A percentile compares a stretch with the other conserved stretches of the same genome.
These are phyloP conservation scores for Aspergillus pseudoviridinutans DNA, from an alignment of 2,329 filamentous ascomycete species.

Conservation along the genomic window DNA sequence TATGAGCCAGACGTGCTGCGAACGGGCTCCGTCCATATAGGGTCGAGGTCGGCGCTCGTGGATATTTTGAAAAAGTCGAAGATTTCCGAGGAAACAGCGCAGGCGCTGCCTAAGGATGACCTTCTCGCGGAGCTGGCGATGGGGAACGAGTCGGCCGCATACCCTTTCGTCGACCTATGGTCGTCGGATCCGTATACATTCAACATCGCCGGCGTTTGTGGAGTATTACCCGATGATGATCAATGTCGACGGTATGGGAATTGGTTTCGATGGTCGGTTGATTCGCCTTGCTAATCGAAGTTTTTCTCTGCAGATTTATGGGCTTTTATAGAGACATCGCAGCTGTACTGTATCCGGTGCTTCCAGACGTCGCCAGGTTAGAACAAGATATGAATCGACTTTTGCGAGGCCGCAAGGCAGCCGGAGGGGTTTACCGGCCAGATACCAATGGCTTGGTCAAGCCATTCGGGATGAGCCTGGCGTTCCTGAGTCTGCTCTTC, in stretches of 20 bases:
- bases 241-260: slow-evolving; percentile 40
- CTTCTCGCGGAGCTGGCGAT: slow-evolving; percentile 57
- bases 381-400: slow-evolving; percentile 50
- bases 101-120: slow-evolving; percentile 55
- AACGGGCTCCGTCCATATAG: slow-evolving; percentile 55
- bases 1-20: slow-evolving; percentile 32
- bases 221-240: slow-evolving; percentile 52
- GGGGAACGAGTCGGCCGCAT: slow-evolving; percentile 58
- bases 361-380: slow-evolving; percentile 49
- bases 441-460: slow-evolving; percentile 47
- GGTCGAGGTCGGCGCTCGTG: slow-evolving; percentile 55
- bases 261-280: background rate
- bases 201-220: slow-evolving; percentile 53
- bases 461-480: slow-evolving; percentile 55
- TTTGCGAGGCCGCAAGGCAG: slow-evolving; percentile 47
- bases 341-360: slow-evolving; percentile 55
- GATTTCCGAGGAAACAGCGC: slow-evolving; percentile 33
- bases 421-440: slow-evolving; percentile 38
- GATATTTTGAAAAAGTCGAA: slow-evolving; percentile 51
- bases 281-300: slow-evolving; percentile 1
- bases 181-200: slow-evolving; percentile 55
- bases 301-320: slow-evolving; percentile 42
- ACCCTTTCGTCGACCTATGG: slow-evolving; percentile 60
- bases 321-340: slow-evolving; percentile 53
- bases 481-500: slow-evolving; percentile 59